Percentiles rank a stretch among this genome's conserved stretches.
Evolutionary conservation across 768 basidiomycete genomes (phyloP).

Genomic region (Albatrellus ellisii): DNA sequence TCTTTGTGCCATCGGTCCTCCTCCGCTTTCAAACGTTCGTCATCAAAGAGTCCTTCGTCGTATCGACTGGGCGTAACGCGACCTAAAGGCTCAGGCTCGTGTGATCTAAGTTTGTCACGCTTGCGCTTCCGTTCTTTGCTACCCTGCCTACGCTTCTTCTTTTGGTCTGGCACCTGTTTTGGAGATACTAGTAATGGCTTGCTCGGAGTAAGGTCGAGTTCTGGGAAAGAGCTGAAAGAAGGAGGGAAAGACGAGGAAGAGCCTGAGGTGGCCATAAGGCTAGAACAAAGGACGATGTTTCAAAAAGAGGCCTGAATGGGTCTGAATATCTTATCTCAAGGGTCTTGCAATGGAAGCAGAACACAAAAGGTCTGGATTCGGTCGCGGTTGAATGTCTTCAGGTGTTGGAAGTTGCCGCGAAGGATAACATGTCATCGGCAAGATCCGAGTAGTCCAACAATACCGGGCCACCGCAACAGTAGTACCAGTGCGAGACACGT

Average conservation of each 20-base stretch:
- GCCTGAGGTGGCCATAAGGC: too few species aligned
- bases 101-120: slow-evolving; percentile 14
- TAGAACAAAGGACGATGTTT: too few species aligned
- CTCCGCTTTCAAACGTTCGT: slow-evolving; percentile 21
- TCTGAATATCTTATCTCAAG: too few species aligned
- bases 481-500: too few species aligned
- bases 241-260: slow-evolving; percentile 53
- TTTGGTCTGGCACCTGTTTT: background rate
- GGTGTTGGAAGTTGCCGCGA: too few species aligned
- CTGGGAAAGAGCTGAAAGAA: slow-evolving; percentile 60
- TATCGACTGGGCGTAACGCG: slow-evolving; percentile 14
- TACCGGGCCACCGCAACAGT: too few species aligned
- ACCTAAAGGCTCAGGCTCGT: slow-evolving; percentile 1
- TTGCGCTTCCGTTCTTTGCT: slow-evolving; percentile 10
- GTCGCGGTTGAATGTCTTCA: too few species aligned
- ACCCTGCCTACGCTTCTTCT: background rate
- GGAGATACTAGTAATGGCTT: slow-evolving; percentile 14
- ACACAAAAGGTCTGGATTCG: too few species aligned
- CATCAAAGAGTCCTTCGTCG: slow-evolving; percentile 14
- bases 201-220: slow-evolving; percentile 34
- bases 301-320: too few species aligned
- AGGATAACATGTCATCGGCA: too few species aligned
- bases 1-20: slow-evolving; percentile 21
- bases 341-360: too few species aligned
- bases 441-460: too few species aligned